Conservation (phyloP, 202 grass and related monocot species). For the Saccharum hybrid region DNA sequence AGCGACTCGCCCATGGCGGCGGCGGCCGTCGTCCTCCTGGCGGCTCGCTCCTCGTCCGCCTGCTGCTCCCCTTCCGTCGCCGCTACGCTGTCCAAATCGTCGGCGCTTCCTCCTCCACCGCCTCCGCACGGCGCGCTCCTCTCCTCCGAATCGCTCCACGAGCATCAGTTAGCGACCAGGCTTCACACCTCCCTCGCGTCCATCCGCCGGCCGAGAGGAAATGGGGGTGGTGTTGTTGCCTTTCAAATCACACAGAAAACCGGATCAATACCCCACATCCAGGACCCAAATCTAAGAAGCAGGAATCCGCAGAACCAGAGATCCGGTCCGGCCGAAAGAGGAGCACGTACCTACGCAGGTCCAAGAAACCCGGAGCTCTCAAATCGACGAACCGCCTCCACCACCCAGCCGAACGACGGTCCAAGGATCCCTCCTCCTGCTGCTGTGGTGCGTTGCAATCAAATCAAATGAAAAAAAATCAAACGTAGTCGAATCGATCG, state of each 20-base stretch:
- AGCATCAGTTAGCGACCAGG: conserved; percentile 61
- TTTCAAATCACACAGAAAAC: conserved; percentile 34
- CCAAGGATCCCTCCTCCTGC: not conserved
- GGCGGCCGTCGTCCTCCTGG: conserved; percentile 30
- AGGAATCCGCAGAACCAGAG: not conserved
- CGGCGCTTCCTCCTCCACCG: conserved; percentile 76
- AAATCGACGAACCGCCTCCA: conserved; percentile 22
- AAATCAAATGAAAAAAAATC: not conserved
- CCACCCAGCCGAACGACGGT: not conserved
- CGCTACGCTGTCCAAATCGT: conserved; percentile 41
- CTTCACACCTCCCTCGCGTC: conserved; percentile 65
- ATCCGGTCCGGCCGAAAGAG: conserved; percentile 31
- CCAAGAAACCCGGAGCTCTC: conserved; percentile 40
- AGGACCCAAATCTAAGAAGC: conserved; percentile 25
- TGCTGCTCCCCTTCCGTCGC: conserved; percentile 47
- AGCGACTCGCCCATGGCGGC: conserved; percentile 80
- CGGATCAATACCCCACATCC: conserved; percentile 1
- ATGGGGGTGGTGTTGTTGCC: not conserved
- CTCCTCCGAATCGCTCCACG: conserved; percentile 68
- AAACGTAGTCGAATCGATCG: conserved; percentile 28
- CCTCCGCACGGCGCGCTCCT: conserved; percentile 75
- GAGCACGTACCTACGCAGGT: conserved; percentile 43
- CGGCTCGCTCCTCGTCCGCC: conserved; percentile 39
- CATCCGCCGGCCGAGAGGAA: conserved; percentile 46
- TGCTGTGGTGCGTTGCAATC: not conserved